Evolutionary conservation across 139 green algal species (phyloP).

Genomic region (Closterium sp.): DNA sequence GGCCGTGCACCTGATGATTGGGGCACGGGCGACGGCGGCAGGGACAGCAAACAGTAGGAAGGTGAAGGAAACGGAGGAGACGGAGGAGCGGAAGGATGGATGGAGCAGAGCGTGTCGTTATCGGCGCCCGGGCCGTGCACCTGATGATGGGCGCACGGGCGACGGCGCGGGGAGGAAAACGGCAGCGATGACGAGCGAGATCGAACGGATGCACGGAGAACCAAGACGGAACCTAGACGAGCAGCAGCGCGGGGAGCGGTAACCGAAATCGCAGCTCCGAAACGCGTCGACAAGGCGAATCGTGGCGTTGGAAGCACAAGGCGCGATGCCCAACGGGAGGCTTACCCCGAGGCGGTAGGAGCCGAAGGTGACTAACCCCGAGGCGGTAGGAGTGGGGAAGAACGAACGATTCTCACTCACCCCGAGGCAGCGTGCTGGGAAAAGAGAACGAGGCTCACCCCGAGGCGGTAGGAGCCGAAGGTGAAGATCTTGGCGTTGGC

Average conservation of each 20-base stretch:
- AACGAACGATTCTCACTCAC: conserved; percentile 67
- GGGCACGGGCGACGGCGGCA: background rate
- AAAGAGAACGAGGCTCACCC: conserved; percentile 66
- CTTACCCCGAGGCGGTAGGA: conserved; percentile 82
- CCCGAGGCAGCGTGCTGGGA: conserved; percentile 63
- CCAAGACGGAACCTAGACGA: no score
- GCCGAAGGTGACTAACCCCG: conserved; percentile 75
- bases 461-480: conserved; percentile 91
- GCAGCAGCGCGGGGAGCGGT: no score
- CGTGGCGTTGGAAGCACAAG: background rate
- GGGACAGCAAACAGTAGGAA: background rate
- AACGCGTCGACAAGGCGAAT: no score
- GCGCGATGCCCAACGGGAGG: background rate
- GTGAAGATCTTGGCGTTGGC: conserved; percentile 87
- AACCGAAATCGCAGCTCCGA: no score
- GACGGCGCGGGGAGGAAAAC: no score
- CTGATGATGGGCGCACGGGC: no score
- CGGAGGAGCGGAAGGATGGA: no score
- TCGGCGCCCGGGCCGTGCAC: conserved; percentile 89
- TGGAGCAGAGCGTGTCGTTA: conserved; percentile 97
- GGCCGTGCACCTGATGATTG: conserved; percentile 76
- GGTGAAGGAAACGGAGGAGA: no score
- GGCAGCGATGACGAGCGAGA: no score
- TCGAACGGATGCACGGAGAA: no score
- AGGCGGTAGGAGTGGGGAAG: conserved; percentile 90